phyloP scores from a whole-genome alignment of 2,329 filamentous ascomycete species.

The Fusarium stilboides region DNA sequence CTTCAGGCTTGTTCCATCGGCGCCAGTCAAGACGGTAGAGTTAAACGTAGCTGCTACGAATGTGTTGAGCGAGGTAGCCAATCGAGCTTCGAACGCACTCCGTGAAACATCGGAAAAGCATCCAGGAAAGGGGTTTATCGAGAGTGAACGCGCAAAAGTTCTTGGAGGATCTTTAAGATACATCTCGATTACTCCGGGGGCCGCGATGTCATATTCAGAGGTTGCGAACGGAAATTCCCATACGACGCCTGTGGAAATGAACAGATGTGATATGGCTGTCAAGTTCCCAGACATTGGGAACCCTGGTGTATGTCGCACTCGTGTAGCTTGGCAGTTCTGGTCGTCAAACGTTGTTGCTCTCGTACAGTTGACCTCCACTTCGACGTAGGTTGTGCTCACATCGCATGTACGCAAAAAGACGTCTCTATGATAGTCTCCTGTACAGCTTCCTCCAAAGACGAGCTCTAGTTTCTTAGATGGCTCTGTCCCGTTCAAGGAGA shows the following conservation, averaged over 20 bases:
- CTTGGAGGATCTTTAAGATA: not conserved
- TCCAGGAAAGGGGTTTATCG: too few relatives aligned
- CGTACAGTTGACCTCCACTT: not conserved
- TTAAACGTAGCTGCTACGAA: slow-evolving; percentile 4
- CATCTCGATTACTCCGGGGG: not conserved
- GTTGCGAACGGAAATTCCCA: slow-evolving; percentile 1
- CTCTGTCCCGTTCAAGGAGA: too few relatives aligned
- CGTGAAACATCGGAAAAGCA: too few relatives aligned
- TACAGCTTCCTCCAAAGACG: not conserved
- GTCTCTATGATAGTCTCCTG: too few relatives aligned
- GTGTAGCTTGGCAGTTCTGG: not conserved
- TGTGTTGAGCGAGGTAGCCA: slow-evolving; percentile 4
- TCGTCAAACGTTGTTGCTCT: not conserved
- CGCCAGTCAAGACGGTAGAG: not conserved
- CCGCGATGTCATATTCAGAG: not conserved
- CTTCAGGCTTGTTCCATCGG: not conserved
- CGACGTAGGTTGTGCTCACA: slow-evolving; percentile 6
- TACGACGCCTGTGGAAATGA: too few relatives aligned
- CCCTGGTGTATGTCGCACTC: not conserved
- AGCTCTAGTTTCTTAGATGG: not conserved
- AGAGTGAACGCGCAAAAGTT: too few relatives aligned
- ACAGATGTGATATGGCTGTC: too few relatives aligned
- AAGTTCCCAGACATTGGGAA: too few relatives aligned
- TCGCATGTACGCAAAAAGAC: slow-evolving; percentile 2
- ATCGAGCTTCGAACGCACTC: not conserved